Conservation (phyloP, 176 grass and related monocot species). For the Bolboschoenus planiculmis region DNA sequence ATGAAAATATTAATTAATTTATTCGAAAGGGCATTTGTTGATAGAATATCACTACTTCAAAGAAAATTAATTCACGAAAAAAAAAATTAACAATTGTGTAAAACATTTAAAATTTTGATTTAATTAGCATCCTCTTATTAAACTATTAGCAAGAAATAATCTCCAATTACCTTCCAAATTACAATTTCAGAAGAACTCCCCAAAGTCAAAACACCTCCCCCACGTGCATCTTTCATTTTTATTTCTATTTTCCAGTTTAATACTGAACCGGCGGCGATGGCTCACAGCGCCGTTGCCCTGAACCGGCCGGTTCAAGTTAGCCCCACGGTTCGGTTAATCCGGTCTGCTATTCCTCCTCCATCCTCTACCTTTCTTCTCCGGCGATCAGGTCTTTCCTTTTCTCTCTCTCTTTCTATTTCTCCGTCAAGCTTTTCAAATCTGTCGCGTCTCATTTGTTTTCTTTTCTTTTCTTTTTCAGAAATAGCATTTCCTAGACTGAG, state of each 20-base stretch:
- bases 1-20: no score
- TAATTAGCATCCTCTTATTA: no score
- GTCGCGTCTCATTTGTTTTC: background rate
- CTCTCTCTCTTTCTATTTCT: background rate
- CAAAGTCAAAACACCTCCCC: no score
- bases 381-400: background rate
- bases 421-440: background rate
- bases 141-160: no score
- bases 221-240: no score
- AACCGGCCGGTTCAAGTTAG: constrained; percentile 14
- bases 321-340: background rate
- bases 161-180: no score
- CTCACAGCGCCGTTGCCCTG: constrained; percentile 5
- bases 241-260: background rate
- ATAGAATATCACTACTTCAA: no score
- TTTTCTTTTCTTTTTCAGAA: background rate
- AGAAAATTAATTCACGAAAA: no score
- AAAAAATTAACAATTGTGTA: no score
- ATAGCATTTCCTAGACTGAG: constrained; percentile 7
- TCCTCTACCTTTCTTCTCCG: background rate
- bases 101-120: no score
- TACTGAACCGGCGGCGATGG: constrained; percentile 18
- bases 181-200: no score
- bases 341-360: background rate
- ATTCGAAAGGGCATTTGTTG: no score